Percentiles rank a stretch among this genome's conserved stretches.
Conservation (phyloP, 2,329 filamentous ascomycete genomes). For the Ascosphaera aggregata region DNA sequence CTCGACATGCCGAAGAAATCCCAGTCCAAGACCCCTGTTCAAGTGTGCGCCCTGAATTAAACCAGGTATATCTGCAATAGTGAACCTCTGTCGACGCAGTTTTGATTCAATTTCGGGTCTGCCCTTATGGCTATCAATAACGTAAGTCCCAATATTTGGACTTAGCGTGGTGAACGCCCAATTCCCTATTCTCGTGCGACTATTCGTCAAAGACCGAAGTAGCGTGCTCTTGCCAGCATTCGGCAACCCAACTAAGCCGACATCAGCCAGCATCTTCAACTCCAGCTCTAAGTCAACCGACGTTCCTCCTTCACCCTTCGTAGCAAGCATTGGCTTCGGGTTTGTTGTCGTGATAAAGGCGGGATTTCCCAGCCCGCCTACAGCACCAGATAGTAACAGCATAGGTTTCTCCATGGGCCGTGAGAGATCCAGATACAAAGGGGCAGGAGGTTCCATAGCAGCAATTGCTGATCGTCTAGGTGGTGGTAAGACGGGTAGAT, state of each 20-base stretch:
- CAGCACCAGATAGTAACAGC: conserved; percentile 63
- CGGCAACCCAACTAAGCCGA: conserved; percentile 80
- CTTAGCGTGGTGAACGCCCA: conserved; percentile 96
- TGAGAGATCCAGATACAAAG: conserved; percentile 50
- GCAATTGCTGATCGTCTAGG: conserved; percentile 33
- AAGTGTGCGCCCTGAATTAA: conserved; percentile 82
- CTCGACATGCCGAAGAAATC: conserved; percentile 85
- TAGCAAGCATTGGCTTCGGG: conserved; percentile 65
- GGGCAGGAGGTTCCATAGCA: conserved; percentile 45
- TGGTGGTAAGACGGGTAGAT: conserved; percentile 33
- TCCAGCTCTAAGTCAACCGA: conserved; percentile 66
- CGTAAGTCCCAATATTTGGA: conserved; percentile 87
- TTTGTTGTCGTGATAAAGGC: conserved; percentile 65
- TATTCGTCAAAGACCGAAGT: conserved; percentile 66
- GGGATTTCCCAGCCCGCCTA: conserved; percentile 80
- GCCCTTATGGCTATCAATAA: conserved; percentile 69
- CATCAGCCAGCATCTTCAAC: conserved; percentile 82
- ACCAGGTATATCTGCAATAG: conserved; percentile 86
- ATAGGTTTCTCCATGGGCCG: conserved; percentile 62
- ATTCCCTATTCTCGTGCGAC: conserved; percentile 66
- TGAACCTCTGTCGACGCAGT: conserved; percentile 53
- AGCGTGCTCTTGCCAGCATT: conserved; percentile 94
- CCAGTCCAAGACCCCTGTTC: conserved; percentile 73
- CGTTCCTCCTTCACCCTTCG: conserved; percentile 59
- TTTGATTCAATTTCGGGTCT: conserved; percentile 34